Percentiles rank a stretch among this genome's conserved stretches.
phyloP scores from a whole-genome alignment of 1,284 basidiomycete species.

The Hemileia vastatrix region DNA sequence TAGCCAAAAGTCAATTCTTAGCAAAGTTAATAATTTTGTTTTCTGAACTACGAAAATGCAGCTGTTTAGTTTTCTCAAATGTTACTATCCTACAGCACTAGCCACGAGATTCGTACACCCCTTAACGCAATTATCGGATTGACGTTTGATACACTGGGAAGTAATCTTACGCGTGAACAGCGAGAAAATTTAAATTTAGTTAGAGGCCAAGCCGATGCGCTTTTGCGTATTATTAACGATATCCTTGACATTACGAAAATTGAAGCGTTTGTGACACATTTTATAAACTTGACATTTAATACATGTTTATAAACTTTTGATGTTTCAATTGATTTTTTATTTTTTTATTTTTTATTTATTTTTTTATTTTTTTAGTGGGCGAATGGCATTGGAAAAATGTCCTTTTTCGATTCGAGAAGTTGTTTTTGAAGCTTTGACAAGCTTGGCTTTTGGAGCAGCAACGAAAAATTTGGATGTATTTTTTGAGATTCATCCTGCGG shows the following conservation, averaged over 20 bases:
- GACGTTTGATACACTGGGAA: conserved; percentile 18
- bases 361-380: conserved; percentile 4
- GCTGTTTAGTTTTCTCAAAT: neutral
- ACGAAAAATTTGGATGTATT: conserved; percentile 19
- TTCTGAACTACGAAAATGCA: too few species aligned
- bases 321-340: neutral
- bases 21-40: conserved; percentile 10
- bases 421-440: conserved; percentile 17
- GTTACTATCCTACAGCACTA: neutral
- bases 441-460: conserved; percentile 15
- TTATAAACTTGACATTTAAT: neutral
- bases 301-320: too few species aligned
- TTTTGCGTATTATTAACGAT: conserved; percentile 21
- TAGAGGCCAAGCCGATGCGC: conserved; percentile 11
- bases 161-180: conserved; percentile 19
- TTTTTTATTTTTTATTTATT: neutral
- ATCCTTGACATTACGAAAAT: conserved; percentile 23
- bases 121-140: conserved; percentile 22
- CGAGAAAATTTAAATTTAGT: conserved; percentile 23
- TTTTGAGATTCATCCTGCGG: conserved; percentile 22
- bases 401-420: conserved; percentile 21
- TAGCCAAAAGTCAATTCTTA: conserved; percentile 21
- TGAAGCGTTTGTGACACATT: conserved; percentile 18
- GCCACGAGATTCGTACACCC: conserved; percentile 22
- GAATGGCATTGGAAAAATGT: conserved; percentile 21